Evolutionary conservation across 2,329 filamentous ascomycete species (phyloP).

Genomic region (Tolypocladium amazonense): DNA sequence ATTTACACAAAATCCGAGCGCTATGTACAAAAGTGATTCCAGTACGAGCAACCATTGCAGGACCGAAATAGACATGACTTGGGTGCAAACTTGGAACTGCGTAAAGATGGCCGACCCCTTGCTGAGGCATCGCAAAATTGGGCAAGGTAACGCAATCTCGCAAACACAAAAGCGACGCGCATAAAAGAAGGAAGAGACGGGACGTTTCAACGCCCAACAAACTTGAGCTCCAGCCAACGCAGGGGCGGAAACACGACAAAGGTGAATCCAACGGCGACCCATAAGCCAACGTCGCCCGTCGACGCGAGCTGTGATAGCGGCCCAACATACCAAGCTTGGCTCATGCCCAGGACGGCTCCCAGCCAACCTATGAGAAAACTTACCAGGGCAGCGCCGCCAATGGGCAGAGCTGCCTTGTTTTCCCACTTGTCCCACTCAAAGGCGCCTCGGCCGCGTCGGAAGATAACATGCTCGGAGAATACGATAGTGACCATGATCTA

Average conservation of each 20-base stretch:
- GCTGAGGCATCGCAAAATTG: too few relatives aligned
- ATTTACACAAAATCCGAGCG: too few relatives aligned
- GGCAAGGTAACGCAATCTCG: too few relatives aligned
- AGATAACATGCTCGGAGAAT: slow-evolving; percentile 31
- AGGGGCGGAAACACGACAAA: slow-evolving; percentile 30
- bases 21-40: too few relatives aligned
- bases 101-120: not conserved
- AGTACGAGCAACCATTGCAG: too few relatives aligned
- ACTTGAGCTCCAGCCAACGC: slow-evolving; percentile 16
- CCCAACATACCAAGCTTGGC: slow-evolving; percentile 47
- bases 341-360: slow-evolving; percentile 47
- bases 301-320: slow-evolving; percentile 43
- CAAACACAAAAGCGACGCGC: not conserved
- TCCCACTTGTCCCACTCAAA: slow-evolving; percentile 37
- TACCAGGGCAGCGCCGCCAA: slow-evolving; percentile 31
- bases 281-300: slow-evolving; percentile 37
- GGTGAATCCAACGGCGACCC: slow-evolving; percentile 54
- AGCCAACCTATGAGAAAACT: slow-evolving; percentile 34
- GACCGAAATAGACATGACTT: not conserved
- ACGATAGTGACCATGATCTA: slow-evolving; percentile 39
- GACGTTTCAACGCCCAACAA: slow-evolving; percentile 10
- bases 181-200: not conserved
- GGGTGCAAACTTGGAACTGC: too few relatives aligned
- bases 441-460: slow-evolving; percentile 23
- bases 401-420: slow-evolving; percentile 29